Conservation (phyloP, 208 protist species). For the Acanthamoeba healyi region DNA sequence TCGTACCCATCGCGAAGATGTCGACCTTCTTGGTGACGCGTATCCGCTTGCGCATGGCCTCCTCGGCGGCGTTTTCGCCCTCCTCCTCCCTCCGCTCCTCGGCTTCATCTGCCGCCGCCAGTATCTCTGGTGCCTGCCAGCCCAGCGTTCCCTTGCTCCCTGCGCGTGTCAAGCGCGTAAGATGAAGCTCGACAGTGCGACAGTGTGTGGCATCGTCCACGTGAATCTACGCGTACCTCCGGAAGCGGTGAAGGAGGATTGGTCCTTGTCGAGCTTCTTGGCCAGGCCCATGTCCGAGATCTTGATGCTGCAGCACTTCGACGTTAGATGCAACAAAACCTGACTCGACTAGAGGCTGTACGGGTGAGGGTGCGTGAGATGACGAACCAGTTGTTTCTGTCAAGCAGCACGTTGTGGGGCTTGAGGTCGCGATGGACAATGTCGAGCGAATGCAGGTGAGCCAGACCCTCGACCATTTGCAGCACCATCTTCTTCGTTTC, state of each 20-base stretch:
- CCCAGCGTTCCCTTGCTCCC: conserved; percentile 35
- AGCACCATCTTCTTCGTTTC: conserved; percentile 31
- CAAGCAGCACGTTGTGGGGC: conserved; percentile 77
- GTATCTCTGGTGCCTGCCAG: conserved; percentile 38
- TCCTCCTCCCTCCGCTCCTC: background rate
- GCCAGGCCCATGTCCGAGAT: conserved; percentile 81
- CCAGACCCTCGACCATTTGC: conserved; percentile 70
- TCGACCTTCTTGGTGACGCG: conserved; percentile 79
- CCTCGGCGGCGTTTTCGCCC: background rate
- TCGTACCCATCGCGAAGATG: conserved; percentile 69
- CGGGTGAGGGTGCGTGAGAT: background rate
- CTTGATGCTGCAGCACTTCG: conserved; percentile 39
- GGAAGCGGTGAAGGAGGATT: conserved; percentile 18
- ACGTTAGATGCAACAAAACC: background rate
- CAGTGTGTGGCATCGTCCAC: too few species aligned
- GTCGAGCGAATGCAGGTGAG: conserved; percentile 76
- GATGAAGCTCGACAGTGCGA: too few species aligned
- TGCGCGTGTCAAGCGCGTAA: background rate
- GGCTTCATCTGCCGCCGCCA: background rate
- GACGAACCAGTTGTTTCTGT: conserved; percentile 13
- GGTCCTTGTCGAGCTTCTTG: conserved; percentile 76
- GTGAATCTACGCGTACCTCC: background rate
- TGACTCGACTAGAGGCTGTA: background rate
- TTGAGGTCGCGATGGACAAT: conserved; percentile 82
- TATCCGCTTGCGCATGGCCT: background rate